These are phyloP conservation scores for Talaromyces sp. DNA, from an alignment of 2,329 filamentous ascomycete genomes.

Conservation along the genomic window DNA sequence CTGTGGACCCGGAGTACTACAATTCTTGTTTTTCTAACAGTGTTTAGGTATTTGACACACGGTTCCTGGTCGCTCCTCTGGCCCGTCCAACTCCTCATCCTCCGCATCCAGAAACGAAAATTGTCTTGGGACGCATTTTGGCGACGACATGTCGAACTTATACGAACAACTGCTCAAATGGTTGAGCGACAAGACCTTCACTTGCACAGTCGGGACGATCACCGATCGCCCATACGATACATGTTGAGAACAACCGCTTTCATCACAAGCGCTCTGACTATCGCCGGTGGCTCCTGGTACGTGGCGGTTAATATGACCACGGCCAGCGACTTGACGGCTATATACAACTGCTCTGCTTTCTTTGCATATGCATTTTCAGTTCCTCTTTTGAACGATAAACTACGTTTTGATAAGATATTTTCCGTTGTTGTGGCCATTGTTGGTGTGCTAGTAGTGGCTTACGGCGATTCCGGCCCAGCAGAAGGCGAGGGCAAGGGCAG, in stretches of 20 bases:
- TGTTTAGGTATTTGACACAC: conserved; percentile 72
- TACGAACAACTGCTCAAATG: conserved; percentile 72
- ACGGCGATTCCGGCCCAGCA: conserved; percentile 63
- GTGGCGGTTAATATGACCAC: conserved; percentile 90
- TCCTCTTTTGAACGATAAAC: conserved; percentile 76
- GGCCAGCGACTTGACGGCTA: conserved; percentile 88
- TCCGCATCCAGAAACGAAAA: conserved; percentile 73
- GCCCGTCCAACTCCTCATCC: conserved; percentile 74
- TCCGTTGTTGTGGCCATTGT: conserved; percentile 82
- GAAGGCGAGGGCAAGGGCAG: conserved; percentile 33
- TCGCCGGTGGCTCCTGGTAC: conserved; percentile 93
- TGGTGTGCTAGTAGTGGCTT: conserved; percentile 91
- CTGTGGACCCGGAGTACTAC: not conserved
- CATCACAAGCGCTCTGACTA: conserved; percentile 77
- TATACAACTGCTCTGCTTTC: conserved; percentile 98
- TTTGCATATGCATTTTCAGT: conserved; percentile 98
- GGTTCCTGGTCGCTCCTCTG: conserved; percentile 88
- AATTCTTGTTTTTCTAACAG: not conserved
- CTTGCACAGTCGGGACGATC: conserved; percentile 40
- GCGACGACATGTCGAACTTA: conserved; percentile 62
- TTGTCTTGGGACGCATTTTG: conserved; percentile 82
- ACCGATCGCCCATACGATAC: conserved; percentile 59
- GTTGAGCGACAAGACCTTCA: conserved; percentile 74
- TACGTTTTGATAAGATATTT: conserved; percentile 77
- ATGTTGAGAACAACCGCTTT: conserved; percentile 73